Evolutionary conservation across 148 eudicot species (phyloP), one percentile per base, ranked within the genome.

Genomic region (Arbutus unedo): DNA sequence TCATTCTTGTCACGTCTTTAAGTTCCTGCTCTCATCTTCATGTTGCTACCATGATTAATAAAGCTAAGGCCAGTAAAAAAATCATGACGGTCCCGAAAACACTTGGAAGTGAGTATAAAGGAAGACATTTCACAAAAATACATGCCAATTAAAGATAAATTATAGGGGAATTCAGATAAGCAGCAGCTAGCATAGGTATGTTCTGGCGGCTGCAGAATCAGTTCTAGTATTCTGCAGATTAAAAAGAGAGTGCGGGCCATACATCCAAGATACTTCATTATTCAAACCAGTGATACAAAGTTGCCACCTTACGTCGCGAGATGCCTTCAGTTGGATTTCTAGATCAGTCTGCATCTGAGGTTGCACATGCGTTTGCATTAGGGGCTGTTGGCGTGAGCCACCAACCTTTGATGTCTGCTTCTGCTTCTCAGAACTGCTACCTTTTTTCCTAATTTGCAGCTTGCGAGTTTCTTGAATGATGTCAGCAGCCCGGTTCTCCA

Each of bases 221-320:
- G 38, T 47, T 53, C 66, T 55, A 76, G 13, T 15, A 9, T 68
- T 75, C 21, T 73, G 31, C 56, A 18, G 53, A 64, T 47, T 70
- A 44, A 23, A n/a, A 38, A 79, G 23, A 68, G 79, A 59, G 60
- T 5, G 11, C 67, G 74, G 59, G 85, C 77, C 56, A 76, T 55
- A 31, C 55, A 84, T 56, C 75, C 57, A 75, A 18, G 48, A 48
- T 56, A 18, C 50, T 83, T 59, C 60, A 80, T 31, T 54, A 82
- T 64, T 60, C 57, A 81, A 83, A 86, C 89, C 87, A 83, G 82
- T 82, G 85, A 87, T 79, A 87, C 85, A 89, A 82, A 87, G 86
- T 90, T 85, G 96, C 83, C 87, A 90, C 93, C 98, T 95, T 95
- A 93, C 98, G 83, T 95, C 95, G 85, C 97, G 97, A 87, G 98